Percentiles rank a stretch among this genome's conserved stretches.
phyloP scores from a whole-genome alignment of 192 early-diverging fungal species.

The Coemansia sp. region DNA sequence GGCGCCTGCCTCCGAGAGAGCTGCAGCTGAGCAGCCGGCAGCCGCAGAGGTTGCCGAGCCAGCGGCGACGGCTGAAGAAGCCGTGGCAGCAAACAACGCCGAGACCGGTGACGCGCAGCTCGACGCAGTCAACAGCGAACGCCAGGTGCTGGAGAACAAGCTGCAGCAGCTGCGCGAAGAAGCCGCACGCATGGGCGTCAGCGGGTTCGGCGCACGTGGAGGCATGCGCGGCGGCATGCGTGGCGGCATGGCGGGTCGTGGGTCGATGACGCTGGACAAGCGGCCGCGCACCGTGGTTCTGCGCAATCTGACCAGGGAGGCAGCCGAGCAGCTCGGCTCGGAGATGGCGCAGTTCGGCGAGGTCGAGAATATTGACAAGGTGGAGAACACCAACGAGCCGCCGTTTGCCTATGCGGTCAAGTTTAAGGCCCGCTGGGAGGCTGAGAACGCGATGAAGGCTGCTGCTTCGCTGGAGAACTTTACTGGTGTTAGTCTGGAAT shows the following conservation, averaged over 20 bases:
- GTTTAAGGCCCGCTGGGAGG: conserved; percentile 42
- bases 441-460: conserved; percentile 36
- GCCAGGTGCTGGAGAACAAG: conserved; percentile 34
- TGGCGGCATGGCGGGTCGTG: conserved; percentile 7
- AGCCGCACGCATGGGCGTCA: conserved; percentile 24
- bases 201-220: not conserved
- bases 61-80: too few species aligned
- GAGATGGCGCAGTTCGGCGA: conserved; percentile 47
- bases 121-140: conserved; percentile 15
- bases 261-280: conserved; percentile 43
- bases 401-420: conserved; percentile 40
- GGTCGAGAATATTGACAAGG: conserved; percentile 32
- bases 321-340: conserved; percentile 28
- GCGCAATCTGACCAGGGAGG: conserved; percentile 23
- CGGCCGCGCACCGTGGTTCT: conserved; percentile 40
- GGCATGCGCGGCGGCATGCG: conserved; percentile 10
- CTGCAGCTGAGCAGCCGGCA: not conserved
- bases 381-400: conserved; percentile 11
- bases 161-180: conserved; percentile 30
- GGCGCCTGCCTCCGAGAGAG: not conserved
- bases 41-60: too few species aligned
- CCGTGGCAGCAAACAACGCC: too few species aligned
- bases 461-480: conserved; percentile 22
- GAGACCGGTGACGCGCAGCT: not conserved
- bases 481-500: conserved; percentile 26